Evolutionary conservation across 495 filamentous ascomycete species (phyloP), one percentile per base, ranked within the genome.

Genomic region (Hypoxylon rickii): DNA sequence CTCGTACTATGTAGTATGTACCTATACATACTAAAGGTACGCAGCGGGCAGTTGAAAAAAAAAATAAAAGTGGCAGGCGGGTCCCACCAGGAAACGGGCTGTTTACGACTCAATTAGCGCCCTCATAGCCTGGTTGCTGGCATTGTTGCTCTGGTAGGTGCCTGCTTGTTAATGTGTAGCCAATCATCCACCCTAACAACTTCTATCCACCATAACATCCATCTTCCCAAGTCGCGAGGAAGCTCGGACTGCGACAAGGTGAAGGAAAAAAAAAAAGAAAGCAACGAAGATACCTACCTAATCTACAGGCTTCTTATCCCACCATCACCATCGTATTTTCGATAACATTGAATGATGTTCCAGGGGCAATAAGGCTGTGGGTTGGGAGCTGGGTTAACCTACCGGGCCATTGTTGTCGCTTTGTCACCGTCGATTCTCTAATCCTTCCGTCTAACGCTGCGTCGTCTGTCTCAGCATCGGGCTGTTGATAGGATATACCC

Each of bases 151-250:
- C 55, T 61, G 65, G 51, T 58, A 68, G 62, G 57, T 44, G 45
- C 47, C n/a, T 40, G 20, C 38, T 10, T 29, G 17, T 43, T 44
- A 19, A 7, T 40, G 41, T 44, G 31, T 40, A 56, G 37, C 56
- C 63, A 64, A 66, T 68, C 46, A 64, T 8, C 19, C 56, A n/a
- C 60, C 63, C 51, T 46, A 50, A 41, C 50, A 56, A 45, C 49
- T 51, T 55, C 59, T 61, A 65, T 66, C 63, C 66, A 68, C 66
- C 66, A 68, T 53, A 68, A 68, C 66, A 68, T 68, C 37, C 55
- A 68, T 68, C 37, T 51, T 57, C 59, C 52, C 4, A 68, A 68
- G 53, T 64, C 66, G 54, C 59, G 64, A 65, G 50, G 51, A 51
- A 65, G 60, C 52, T 54, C 54, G 43, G 59, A 62, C 53, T 62